These are phyloP conservation scores for Elongisporangium anandrum DNA, from an alignment of 352 stramenopile genomes.

Conservation along the genomic window DNA sequence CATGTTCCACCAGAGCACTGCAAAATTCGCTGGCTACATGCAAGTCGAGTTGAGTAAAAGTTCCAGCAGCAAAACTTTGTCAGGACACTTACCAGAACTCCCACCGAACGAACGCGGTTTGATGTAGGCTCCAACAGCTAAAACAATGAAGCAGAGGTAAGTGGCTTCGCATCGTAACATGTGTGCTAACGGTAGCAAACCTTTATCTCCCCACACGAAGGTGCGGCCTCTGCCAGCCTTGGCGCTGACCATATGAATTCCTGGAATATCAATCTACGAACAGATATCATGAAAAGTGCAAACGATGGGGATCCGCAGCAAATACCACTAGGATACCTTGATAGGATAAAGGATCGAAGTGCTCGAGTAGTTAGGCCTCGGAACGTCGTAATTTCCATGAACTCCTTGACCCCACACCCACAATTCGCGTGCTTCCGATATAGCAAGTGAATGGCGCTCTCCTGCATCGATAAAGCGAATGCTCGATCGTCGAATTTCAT, in stretches of 20 bases:
- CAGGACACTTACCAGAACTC: conserved; percentile 12
- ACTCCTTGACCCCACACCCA: conserved; percentile 77
- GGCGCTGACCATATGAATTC: conserved; percentile 49
- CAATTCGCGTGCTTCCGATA: conserved; percentile 53
- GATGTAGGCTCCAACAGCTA: neutral
- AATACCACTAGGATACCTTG: conserved; percentile 15
- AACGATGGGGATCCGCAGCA: neutral
- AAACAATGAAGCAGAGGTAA: neutral
- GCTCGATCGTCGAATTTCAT: conserved; percentile 55
- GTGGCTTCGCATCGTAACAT: neutral
- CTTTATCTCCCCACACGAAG: conserved; percentile 77
- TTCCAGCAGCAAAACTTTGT: neutral
- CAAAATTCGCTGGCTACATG: conserved; percentile 33
- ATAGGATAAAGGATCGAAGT: conserved; percentile 53
- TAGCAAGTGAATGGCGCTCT: conserved; percentile 61
- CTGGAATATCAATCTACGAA: conserved; percentile 39
- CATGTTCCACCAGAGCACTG: conserved; percentile 38
- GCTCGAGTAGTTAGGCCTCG: conserved; percentile 34
- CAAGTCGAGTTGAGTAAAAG: neutral
- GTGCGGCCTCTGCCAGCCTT: conserved; percentile 56
- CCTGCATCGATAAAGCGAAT: conserved; percentile 64
- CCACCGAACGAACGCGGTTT: conserved; percentile 17
- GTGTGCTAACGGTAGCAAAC: conserved; percentile 12
- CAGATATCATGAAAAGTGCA: neutral
- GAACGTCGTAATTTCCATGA: conserved; percentile 41